A percentile compares a stretch with the other conserved stretches of the same genome.
Conservation (phyloP, 2,329 filamentous ascomycete genomes). For the Fusarium nelsonii region DNA sequence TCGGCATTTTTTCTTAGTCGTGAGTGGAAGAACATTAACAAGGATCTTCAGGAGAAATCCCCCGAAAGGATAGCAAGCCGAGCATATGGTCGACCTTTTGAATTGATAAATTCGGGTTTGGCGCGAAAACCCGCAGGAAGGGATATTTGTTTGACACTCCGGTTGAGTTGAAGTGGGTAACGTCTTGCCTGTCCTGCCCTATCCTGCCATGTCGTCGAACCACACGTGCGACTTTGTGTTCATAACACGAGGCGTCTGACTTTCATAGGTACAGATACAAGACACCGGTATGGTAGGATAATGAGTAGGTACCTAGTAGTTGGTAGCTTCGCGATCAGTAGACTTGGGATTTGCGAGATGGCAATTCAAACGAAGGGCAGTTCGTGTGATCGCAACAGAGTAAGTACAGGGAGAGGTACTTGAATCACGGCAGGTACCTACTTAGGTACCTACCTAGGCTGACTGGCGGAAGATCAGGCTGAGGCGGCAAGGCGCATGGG, state of each 20-base stretch:
- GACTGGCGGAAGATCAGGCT: neutral
- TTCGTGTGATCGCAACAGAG: neutral
- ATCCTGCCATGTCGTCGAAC: neutral
- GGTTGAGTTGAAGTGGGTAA: neutral
- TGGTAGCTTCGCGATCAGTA: constrained; percentile 2
- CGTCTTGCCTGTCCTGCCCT: neutral
- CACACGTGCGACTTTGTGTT: neutral
- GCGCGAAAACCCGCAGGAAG: constrained; percentile 14
- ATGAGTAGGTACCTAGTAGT: neutral
- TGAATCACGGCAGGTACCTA: neutral
- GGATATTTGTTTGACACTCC: constrained; percentile 6
- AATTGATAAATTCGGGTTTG: constrained; percentile 6
- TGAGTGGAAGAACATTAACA: constrained; percentile 13
- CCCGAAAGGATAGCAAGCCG: constrained; percentile 15
- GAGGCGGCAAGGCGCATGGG: constrained; percentile 20
- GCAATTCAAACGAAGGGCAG: constrained; percentile 13
- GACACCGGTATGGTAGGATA: constrained; percentile 4
- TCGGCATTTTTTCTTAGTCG: constrained; percentile 17
- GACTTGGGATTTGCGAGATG: neutral
- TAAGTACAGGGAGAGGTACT: neutral
- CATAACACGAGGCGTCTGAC: constrained; percentile 11
- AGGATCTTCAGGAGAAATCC: constrained; percentile 27
- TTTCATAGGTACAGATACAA: constrained; percentile 13
- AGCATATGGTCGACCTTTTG: constrained; percentile 6
- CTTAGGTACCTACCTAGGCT: too few species aligned